A percentile compares a stretch with the other conserved stretches of the same genome.
phyloP scores from a whole-genome alignment of 2,329 filamentous ascomycete species.

The Fusarium liriodendri region DNA sequence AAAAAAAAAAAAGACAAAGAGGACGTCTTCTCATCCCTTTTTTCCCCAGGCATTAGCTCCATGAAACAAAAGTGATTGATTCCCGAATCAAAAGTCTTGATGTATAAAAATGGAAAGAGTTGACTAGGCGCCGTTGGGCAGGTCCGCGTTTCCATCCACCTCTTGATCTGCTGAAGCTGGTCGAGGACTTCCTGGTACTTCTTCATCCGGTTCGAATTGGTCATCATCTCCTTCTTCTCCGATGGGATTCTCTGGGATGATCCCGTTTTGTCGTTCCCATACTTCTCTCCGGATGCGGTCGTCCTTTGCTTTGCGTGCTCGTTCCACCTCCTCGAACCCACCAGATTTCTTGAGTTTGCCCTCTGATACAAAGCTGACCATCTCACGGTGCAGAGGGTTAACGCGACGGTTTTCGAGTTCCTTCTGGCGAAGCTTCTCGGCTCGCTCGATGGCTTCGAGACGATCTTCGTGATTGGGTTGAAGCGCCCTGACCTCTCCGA shows the following conservation, averaged over 20 bases:
- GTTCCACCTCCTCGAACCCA: conserved; percentile 92
- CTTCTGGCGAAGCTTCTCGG: conserved; percentile 89
- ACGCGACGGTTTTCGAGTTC: conserved; percentile 83
- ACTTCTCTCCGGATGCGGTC: conserved; percentile 86
- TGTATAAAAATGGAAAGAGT: neutral
- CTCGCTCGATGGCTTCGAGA: conserved; percentile 96
- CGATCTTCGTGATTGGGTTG: conserved; percentile 95
- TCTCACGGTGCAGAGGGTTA: conserved; percentile 84
- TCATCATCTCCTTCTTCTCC: conserved; percentile 50
- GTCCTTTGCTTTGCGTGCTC: conserved; percentile 85
- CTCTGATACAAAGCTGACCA: conserved; percentile 86
- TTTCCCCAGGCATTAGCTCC: conserved; percentile 36
- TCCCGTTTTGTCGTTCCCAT: conserved; percentile 74
- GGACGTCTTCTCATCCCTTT: neutral
- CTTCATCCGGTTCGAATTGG: conserved; percentile 19
- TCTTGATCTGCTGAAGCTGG: neutral
- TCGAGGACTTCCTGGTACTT: conserved; percentile 27
- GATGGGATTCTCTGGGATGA: conserved; percentile 57
- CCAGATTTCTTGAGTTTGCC: conserved; percentile 96
- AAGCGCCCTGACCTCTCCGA: conserved; percentile 92
- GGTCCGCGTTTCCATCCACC: conserved; percentile 7
- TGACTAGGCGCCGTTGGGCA: conserved; percentile 33
- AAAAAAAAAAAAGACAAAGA: conserved; percentile 11
- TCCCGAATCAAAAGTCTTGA: neutral
- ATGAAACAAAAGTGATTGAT: conserved; percentile 19